These are phyloP conservation scores for Cladophialophora chaetospira DNA, from an alignment of 2,329 filamentous ascomycete species.

Conservation along the genomic window DNA sequence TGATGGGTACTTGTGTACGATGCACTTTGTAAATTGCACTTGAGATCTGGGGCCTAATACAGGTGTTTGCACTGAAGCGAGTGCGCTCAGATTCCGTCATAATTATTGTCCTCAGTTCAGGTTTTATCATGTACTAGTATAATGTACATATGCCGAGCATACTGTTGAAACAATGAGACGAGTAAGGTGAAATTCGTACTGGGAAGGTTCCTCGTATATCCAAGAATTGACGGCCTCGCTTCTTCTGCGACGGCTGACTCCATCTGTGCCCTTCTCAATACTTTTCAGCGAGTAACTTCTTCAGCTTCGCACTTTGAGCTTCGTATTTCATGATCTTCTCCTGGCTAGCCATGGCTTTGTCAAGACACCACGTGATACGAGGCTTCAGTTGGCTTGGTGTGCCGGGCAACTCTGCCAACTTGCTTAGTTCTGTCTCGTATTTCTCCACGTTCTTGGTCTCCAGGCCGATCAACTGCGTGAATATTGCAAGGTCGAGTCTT, in stretches of 20 bases:
- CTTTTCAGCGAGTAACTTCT: slow-evolving; percentile 66
- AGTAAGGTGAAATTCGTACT: background rate
- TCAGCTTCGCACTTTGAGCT: slow-evolving; percentile 68
- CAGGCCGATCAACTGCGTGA: slow-evolving; percentile 68
- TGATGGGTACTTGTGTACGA: too few relatives aligned
- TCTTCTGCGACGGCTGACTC: too few relatives aligned
- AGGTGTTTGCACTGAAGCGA: too few relatives aligned
- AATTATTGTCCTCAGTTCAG: too few relatives aligned
- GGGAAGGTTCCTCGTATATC: background rate
- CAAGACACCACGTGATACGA: slow-evolving; percentile 70
- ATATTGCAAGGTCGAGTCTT: slow-evolving; percentile 70
- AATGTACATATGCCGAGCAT: too few relatives aligned
- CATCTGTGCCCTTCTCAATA: slow-evolving; percentile 37
- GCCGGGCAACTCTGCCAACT: slow-evolving; percentile 70
- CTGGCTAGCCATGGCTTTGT: slow-evolving; percentile 74
- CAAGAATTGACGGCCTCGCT: too few relatives aligned
- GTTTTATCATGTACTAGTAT: too few relatives aligned
- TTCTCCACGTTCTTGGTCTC: slow-evolving; percentile 76
- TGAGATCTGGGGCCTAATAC: too few relatives aligned
- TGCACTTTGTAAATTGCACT: too few relatives aligned
- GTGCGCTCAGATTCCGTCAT: too few relatives aligned
- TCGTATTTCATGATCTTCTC: slow-evolving; percentile 73
- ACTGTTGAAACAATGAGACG: too few relatives aligned
- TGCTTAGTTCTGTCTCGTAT: slow-evolving; percentile 72
- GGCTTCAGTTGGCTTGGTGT: slow-evolving; percentile 68